phyloP scores from a whole-genome alignment of 2,329 filamentous ascomycete genomes.

The Pleomassaria siparia region DNA sequence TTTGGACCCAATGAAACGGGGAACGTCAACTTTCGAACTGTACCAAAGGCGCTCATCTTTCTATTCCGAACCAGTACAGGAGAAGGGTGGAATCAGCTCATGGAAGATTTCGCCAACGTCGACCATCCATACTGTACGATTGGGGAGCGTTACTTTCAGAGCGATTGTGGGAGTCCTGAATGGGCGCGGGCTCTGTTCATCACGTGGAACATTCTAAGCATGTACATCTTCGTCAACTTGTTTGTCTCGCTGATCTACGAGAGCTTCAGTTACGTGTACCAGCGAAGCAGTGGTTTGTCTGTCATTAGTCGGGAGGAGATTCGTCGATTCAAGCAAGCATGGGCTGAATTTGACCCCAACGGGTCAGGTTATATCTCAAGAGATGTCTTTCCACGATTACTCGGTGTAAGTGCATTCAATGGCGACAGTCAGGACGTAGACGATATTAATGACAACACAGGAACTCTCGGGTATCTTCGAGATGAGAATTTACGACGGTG shows the following conservation, averaged over 20 bases:
- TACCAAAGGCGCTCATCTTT: slow-evolving; percentile 89
- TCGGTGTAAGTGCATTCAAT: slow-evolving; percentile 62
- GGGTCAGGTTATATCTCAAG: slow-evolving; percentile 91
- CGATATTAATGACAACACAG: slow-evolving; percentile 34
- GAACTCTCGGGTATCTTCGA: slow-evolving; percentile 93
- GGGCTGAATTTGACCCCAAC: slow-evolving; percentile 91
- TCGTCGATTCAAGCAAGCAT: slow-evolving; percentile 95
- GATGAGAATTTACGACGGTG: slow-evolving; percentile 92
- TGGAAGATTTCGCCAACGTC: slow-evolving; percentile 91
- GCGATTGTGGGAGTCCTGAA: slow-evolving; percentile 86
- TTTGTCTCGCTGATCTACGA: slow-evolving; percentile 99
- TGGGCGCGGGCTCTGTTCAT: slow-evolving; percentile 93
- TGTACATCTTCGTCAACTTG: slow-evolving; percentile 99
- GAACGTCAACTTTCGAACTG: slow-evolving; percentile 89
- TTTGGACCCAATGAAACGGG: slow-evolving; percentile 72
- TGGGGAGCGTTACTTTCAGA: slow-evolving; percentile 71
- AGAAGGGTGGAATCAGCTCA: slow-evolving; percentile 94
- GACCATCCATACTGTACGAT: slow-evolving; percentile 79
- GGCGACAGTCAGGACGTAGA: neutral
- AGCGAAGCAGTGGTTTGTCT: slow-evolving; percentile 89
- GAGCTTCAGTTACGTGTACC: slow-evolving; percentile 99
- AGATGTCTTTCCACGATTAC: slow-evolving; percentile 81
- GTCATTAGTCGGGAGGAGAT: slow-evolving; percentile 92
- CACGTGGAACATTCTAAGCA: slow-evolving; percentile 98
- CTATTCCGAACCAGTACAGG: slow-evolving; percentile 92